These are phyloP conservation scores for Spathaspora jeffriesii DNA, from an alignment of 1,139 yeast species.

Conservation along the genomic window DNA sequence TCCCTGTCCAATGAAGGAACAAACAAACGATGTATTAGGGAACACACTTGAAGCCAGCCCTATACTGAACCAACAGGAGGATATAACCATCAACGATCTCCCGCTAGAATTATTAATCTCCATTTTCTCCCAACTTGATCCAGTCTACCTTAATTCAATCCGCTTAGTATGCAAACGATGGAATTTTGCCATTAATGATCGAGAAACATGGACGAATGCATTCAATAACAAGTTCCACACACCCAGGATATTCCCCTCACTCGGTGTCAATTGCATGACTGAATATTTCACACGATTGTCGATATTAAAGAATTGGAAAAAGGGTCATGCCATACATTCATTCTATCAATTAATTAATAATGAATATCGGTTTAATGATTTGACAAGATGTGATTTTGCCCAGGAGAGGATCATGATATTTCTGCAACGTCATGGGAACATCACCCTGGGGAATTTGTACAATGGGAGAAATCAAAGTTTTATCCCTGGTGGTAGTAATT, in stretches of 20 bases:
- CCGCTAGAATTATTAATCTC: slow-evolving; percentile 61
- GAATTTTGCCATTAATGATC: slow-evolving; percentile 53
- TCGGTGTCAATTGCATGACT: slow-evolving; percentile 54
- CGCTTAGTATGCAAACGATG: slow-evolving; percentile 58
- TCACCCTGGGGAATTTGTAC: slow-evolving; percentile 37
- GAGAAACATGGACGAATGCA: slow-evolving; percentile 61
- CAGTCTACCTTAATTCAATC: slow-evolving; percentile 48
- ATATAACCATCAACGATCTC: slow-evolving; percentile 31
- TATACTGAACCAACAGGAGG: background rate
- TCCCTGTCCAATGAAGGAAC: slow-evolving; percentile 1
- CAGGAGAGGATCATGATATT: slow-evolving; percentile 37
- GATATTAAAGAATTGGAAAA: slow-evolving; percentile 52
- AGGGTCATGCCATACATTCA: slow-evolving; percentile 34
- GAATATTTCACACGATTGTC: slow-evolving; percentile 55
- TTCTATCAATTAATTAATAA: slow-evolving; percentile 32
- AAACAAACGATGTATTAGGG: slow-evolving; percentile 18
- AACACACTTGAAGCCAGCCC: slow-evolving; percentile 14
- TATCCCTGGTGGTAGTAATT: slow-evolving; percentile 34
- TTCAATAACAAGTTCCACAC: slow-evolving; percentile 49
- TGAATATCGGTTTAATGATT: slow-evolving; percentile 26
- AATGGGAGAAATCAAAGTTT: slow-evolving; percentile 43
- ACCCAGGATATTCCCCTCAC: slow-evolving; percentile 49
- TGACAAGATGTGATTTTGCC: slow-evolving; percentile 34
- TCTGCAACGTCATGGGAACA: slow-evolving; percentile 32
- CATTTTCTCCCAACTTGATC: slow-evolving; percentile 58